phyloP scores from a whole-genome alignment of 306 rosid species.

The Cicer arietinum region DNA sequence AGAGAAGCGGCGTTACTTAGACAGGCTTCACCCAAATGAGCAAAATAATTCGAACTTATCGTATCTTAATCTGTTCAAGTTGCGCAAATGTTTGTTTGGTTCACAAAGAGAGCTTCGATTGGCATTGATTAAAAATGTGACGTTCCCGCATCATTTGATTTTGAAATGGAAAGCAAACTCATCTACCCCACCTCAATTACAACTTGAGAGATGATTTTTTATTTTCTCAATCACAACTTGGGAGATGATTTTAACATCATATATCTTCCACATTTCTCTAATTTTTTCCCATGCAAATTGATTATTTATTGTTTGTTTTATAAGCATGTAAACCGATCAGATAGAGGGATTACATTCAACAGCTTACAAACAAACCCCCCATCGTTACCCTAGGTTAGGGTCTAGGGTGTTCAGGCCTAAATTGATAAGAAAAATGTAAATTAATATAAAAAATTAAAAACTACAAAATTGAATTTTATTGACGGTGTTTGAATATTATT shows the following conservation, averaged over 20 bases:
- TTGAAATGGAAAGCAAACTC: background rate
- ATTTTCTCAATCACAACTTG: too few species aligned
- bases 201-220: background rate
- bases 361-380: too few species aligned
- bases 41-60: constrained; percentile 12
- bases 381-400: too few species aligned
- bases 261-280: background rate
- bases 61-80: background rate
- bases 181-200: constrained; percentile 19
- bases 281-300: background rate
- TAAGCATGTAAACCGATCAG: too few species aligned
- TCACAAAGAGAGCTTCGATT: background rate
- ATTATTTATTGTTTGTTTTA: too few species aligned
- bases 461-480: too few species aligned
- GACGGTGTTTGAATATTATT: too few species aligned
- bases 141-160: background rate
- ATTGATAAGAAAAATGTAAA: too few species aligned
- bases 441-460: too few species aligned
- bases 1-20: too few species aligned
- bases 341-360: too few species aligned
- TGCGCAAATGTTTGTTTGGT: background rate
- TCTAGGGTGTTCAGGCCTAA: too few species aligned
- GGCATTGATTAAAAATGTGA: background rate
- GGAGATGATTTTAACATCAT: background rate
- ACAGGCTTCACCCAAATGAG: background rate